Conservation (phyloP, 2,329 filamentous ascomycete genomes). For the Juglanconis oblonga region DNA sequence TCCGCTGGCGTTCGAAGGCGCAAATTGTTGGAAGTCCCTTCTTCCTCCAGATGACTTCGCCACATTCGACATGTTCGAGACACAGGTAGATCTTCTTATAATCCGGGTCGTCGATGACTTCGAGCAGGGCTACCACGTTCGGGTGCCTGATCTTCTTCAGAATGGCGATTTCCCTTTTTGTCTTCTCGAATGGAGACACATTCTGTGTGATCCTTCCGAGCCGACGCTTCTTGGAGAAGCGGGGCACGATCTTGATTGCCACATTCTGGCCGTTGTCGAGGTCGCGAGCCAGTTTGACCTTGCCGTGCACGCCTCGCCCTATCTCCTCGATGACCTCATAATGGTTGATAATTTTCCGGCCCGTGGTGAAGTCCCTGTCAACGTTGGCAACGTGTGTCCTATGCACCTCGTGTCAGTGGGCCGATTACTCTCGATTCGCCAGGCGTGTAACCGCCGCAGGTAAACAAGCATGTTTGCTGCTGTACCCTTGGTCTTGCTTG, state of each 20-base stretch:
- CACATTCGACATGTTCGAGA: slow-evolving; percentile 88
- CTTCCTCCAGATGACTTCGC: slow-evolving; percentile 91
- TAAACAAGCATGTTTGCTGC: not conserved
- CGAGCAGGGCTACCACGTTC: slow-evolving; percentile 92
- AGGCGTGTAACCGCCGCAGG: not conserved
- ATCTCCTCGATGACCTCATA: slow-evolving; percentile 98
- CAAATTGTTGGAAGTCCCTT: slow-evolving; percentile 83
- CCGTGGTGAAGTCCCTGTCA: slow-evolving; percentile 83
- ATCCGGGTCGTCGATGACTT: slow-evolving; percentile 96
- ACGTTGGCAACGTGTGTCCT: slow-evolving; percentile 89
- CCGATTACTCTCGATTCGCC: not conserved
- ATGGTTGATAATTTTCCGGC: slow-evolving; percentile 94
- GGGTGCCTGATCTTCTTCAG: slow-evolving; percentile 96
- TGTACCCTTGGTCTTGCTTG: not conserved
- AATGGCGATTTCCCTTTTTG: slow-evolving; percentile 95
- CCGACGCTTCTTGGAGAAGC: slow-evolving; percentile 88
- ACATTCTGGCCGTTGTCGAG: slow-evolving; percentile 73
- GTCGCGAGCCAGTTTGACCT: slow-evolving; percentile 91
- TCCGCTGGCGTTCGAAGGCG: slow-evolving; percentile 74
- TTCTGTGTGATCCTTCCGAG: slow-evolving; percentile 73
- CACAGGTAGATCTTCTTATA: slow-evolving; percentile 98
- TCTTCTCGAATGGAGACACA: slow-evolving; percentile 68
- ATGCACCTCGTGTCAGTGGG: slow-evolving; percentile 7
- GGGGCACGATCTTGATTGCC: slow-evolving; percentile 97
- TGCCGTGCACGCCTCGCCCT: slow-evolving; percentile 92